These are phyloP conservation scores for Murraya paniculata DNA, from an alignment of 345 rosid genomes.

Conservation along the genomic window DNA sequence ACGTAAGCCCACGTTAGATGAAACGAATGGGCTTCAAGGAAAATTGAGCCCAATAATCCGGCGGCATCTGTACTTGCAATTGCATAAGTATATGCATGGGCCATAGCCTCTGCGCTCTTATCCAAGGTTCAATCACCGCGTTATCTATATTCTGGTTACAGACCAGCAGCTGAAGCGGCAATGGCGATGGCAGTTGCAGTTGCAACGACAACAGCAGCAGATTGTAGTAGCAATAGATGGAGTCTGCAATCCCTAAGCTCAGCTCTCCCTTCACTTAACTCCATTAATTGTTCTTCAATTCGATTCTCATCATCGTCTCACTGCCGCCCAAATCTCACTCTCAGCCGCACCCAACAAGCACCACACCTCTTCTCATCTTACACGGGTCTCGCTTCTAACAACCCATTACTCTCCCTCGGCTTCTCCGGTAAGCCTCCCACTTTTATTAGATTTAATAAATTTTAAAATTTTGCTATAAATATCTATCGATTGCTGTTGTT, in stretches of 20 bases:
- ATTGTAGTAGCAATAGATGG: conserved; percentile 39
- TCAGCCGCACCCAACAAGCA: conserved; percentile 18
- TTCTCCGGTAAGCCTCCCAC: conserved; percentile 39
- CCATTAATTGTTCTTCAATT: conserved; percentile 20
- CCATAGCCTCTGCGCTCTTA: neutral
- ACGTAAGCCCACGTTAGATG: neutral
- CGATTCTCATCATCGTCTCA: conserved; percentile 34
- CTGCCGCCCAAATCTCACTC: conserved; percentile 17
- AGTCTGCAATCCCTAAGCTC: conserved; percentile 60
- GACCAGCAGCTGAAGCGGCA: neutral
- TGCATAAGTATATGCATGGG: too few species aligned
- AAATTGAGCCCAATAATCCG: neutral
- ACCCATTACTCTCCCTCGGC: conserved; percentile 51
- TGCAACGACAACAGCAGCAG: conserved; percentile 37
- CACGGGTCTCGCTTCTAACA: conserved; percentile 30
- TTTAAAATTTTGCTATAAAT: neutral
- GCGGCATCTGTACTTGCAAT: neutral
- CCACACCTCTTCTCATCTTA: conserved; percentile 18
- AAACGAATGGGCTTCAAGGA: neutral
- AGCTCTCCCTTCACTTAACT: conserved; percentile 55
- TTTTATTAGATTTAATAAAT: neutral
- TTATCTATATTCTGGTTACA: neutral
- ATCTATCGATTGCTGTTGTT: neutral
- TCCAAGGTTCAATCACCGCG: neutral
- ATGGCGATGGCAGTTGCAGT: conserved; percentile 36